Percentiles rank a stretch among this genome's conserved stretches.
Evolutionary conservation across 2,329 filamentous ascomycete genomes (phyloP).

Genomic region (Venturia nashicola): DNA sequence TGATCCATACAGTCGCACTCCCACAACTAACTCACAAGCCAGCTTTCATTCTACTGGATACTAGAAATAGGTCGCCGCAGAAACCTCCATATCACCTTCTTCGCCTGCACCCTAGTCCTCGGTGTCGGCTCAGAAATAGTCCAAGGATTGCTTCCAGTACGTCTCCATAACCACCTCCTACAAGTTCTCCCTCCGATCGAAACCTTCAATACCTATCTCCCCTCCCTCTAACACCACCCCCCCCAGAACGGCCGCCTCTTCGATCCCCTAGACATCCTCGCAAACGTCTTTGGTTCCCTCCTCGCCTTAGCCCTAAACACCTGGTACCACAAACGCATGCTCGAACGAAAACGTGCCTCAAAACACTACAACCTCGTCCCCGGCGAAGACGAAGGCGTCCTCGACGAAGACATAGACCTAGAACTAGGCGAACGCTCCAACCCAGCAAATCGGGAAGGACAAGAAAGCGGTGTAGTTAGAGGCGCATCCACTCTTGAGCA

Average conservation of each 20-base stretch:
- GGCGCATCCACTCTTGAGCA: constrained; percentile 48
- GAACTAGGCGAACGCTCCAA: constrained; percentile 57
- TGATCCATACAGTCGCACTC: constrained; percentile 13
- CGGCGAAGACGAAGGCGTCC: constrained; percentile 34
- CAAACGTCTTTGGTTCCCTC: constrained; percentile 72
- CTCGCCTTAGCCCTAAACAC: constrained; percentile 61
- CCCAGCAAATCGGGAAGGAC: constrained; percentile 19
- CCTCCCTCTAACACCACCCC: neutral
- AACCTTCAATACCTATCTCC: too few relatives aligned
- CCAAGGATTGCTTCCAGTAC: constrained; percentile 54
- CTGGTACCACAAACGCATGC: constrained; percentile 93
- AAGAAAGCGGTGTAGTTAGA: constrained; percentile 52
- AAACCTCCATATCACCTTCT: constrained; percentile 68
- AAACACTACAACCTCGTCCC: constrained; percentile 62
- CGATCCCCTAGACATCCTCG: constrained; percentile 75
- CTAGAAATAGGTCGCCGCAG: constrained; percentile 81
- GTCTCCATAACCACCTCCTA: constrained; percentile 18
- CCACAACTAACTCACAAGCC: neutral
- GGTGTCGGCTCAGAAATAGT: constrained; percentile 65
- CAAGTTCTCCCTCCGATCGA: neutral
- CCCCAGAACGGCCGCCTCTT: constrained; percentile 39
- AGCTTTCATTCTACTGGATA: constrained; percentile 82
- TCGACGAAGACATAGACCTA: constrained; percentile 40
- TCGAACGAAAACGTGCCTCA: constrained; percentile 68
- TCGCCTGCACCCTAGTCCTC: constrained; percentile 63